Conservation (phyloP, 2,329 filamentous ascomycete species). For the Fusarium mundagurra region DNA sequence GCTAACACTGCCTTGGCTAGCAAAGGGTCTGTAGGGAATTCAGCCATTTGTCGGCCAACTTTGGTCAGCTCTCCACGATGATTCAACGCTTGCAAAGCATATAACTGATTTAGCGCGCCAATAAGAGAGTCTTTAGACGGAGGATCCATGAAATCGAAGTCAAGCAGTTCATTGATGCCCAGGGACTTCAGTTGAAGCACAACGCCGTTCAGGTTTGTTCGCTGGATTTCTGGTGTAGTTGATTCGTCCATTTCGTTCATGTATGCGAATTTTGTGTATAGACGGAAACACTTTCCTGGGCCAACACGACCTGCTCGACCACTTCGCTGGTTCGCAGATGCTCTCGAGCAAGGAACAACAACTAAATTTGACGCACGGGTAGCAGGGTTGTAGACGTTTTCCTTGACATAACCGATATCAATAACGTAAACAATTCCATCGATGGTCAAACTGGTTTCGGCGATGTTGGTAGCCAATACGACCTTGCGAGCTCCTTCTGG, state of each 20-base stretch:
- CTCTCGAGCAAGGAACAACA: constrained; percentile 89
- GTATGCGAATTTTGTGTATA: constrained; percentile 94
- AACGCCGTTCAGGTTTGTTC: constrained; percentile 85
- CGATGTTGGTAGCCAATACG: constrained; percentile 95
- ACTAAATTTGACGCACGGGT: constrained; percentile 94
- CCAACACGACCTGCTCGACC: constrained; percentile 93
- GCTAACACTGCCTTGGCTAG: constrained; percentile 89
- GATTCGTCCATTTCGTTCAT: constrained; percentile 95
- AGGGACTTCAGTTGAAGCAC: constrained; percentile 89
- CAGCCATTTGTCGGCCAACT: constrained; percentile 91
- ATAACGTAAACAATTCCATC: constrained; percentile 97
- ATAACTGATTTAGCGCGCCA: constrained; percentile 87
- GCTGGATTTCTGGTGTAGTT: constrained; percentile 91
- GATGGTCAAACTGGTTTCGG: constrained; percentile 94
- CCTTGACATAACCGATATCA: constrained; percentile 93
- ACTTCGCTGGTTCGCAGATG: constrained; percentile 91
- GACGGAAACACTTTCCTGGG: constrained; percentile 89
- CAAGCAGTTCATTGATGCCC: constrained; percentile 89
- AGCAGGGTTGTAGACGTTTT: constrained; percentile 90
- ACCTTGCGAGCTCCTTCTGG: constrained; percentile 88
- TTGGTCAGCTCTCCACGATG: constrained; percentile 90
- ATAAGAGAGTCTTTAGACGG: constrained; percentile 91
- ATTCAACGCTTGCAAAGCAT: constrained; percentile 89
- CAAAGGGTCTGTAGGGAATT: constrained; percentile 94
- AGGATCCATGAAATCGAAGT: constrained; percentile 97